phyloP scores from a whole-genome alignment of 169 alveolate species.

The Plasmodium blacklocki region DNA sequence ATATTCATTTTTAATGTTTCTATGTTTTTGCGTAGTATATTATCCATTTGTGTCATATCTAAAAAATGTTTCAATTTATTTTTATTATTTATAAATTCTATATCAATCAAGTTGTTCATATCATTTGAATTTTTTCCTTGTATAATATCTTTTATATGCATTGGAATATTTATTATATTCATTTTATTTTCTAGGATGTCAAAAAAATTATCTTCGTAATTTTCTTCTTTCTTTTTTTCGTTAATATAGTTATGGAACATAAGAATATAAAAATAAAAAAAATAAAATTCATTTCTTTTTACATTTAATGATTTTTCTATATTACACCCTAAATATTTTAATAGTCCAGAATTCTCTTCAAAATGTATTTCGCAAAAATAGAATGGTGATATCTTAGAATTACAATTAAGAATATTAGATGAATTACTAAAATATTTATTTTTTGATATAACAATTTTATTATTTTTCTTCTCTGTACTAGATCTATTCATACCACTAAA shows the following conservation, averaged over 20 bases:
- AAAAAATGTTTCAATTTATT: no score
- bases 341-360: constrained; percentile 24
- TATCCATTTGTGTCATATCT: background rate
- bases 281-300: background rate
- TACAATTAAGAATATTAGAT: no score
- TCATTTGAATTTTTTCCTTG: no score
- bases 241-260: constrained; percentile 10
- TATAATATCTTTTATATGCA: no score
- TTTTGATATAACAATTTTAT: background rate
- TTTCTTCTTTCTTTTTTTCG: constrained; percentile 4
- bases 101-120: no score
- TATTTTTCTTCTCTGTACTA: background rate
- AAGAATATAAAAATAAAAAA: constrained; percentile 22
- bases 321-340: constrained; percentile 19
- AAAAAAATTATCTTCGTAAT: constrained; percentile 43
- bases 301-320: constrained; percentile 27
- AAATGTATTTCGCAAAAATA: constrained; percentile 43
- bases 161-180: background rate
- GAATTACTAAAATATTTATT: no score
- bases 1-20: constrained; percentile 22
- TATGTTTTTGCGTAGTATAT: constrained; percentile 21
- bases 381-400: background rate
- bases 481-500: background rate
- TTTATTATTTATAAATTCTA: no score
- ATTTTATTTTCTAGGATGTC: constrained; percentile 30